Evolutionary conservation across 441 rosid species (phyloP), one percentile per base, ranked within the genome.

Genomic region (Adansonia rubrostipa): DNA sequence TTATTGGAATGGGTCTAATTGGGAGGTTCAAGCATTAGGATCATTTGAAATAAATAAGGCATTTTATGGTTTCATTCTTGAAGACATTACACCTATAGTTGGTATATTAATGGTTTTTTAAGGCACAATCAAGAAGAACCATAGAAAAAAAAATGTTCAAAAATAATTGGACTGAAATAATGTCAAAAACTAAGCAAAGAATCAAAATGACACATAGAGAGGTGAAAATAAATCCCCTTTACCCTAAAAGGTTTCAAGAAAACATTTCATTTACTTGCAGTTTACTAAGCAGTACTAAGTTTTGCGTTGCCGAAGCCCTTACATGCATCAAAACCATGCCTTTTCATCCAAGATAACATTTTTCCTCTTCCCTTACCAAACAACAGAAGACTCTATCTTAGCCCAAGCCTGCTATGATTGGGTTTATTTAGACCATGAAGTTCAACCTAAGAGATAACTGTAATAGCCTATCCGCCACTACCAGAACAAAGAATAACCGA

Each of bases 391-490:
- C 11, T 14, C 8, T 20, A 19, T 58, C 54, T 15, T 9, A 17
- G 60, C 56, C 68, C 65, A 58, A 51, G 9, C 62, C 64, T n/a
- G 33, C 50, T 56, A 72, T 17, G 50, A 17, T 54, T 72, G 36
- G 61, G 28, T n/a, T 62, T 24, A 63, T 24, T 50, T n/a, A 53
- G 33, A 64, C 40, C 72, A 50, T n/a, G 63, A 75, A 75, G 50
- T 62, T 0, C 14, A 53, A 65, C 9, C 78, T 17, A n/a, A 33
- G 13, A 50, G 50, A 65, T 11, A 53, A 19, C 36, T 53, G 20
- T 60, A 45, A 65, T 40, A 66, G 17, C 19, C 72, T 33, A 11
- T 11, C 64, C 40, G 36, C 20, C n/a, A 3, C 15, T 4, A 51
- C 36, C 17, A 54, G n/a, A 51, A 56, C 47, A 42, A 63, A 76